Base-by-base conservation (phyloP, 495 filamentous ascomycete genomes). In the Bryoglossum gracile region DNA sequence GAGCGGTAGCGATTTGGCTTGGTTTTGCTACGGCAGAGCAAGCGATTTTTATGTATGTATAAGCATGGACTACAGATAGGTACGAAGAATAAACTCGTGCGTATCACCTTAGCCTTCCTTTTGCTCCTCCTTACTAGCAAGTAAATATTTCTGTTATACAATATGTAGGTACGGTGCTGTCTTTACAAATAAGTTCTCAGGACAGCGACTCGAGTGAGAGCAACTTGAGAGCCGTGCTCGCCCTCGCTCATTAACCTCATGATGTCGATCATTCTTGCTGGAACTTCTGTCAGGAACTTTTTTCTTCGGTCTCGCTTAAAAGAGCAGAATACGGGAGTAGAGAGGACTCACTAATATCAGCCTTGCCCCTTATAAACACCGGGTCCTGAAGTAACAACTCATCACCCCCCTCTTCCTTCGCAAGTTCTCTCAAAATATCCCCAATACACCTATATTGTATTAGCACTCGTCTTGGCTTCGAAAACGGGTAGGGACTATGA, bases 261-360 rank as follows among this genome's bases (percentile, higher is more conserved):
- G 9, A 82, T 77, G 38, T 77, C 66, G 32, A 81, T 72, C 78
- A 81, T 81, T 22, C 64, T 62, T 21, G 62, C 75, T 78, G 30
- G 33, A 17, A 16, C 6, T 1, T 19, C 26, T 17, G 10, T 47
- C 25, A 52, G 42, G 45, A 1, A n/a, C 23, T 11, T 32, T 37
- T 37, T 5, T 25, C n/a, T 18, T 4, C 24, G 18, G 19, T 43
- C 25, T 18, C 41, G 11, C 16, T 13, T 13, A 26, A 37, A 39
- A 13, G 9, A 10, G 19, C 34, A 30, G 23, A 9, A 33, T 11
- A 22, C 13, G 3, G 13, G 19, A 11, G 19, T 17, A 22, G 25
- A 17, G 17, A 14, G 25, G 35, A 72, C 72, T 56, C 58, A 71
- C 76, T 54, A 44, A 82, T 75, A 67, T 82, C 78, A 25, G 60